Percentiles rank a stretch among this genome's conserved stretches.
Evolutionary conservation across 179 eudicot genomes (phyloP).

Genomic region (Beta lomatogona): DNA sequence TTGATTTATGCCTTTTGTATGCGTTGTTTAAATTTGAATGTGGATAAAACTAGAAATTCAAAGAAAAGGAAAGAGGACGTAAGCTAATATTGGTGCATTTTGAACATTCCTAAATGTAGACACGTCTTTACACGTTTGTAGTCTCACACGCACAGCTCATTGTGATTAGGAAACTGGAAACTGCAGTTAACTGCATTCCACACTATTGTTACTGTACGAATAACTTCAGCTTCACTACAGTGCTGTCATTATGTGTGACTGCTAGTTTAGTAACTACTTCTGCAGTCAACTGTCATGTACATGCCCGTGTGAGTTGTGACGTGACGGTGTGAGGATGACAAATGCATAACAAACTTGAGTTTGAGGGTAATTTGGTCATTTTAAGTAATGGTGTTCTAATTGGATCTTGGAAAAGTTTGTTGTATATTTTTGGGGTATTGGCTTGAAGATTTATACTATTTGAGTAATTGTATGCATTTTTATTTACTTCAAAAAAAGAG

Average conservation of each 20-base stretch:
- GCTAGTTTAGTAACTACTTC: background rate
- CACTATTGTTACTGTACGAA: no score
- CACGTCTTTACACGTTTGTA: background rate
- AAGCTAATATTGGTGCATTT: background rate
- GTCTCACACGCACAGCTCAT: constrained; percentile 9
- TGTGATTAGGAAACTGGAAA: constrained; percentile 3
- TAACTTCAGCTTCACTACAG: constrained; percentile 3
- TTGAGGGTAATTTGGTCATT: background rate
- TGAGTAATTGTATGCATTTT: no score
- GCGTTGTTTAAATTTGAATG: constrained; percentile 1
- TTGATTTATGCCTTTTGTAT: background rate
- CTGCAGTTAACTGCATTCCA: background rate
- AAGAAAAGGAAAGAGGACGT: background rate
- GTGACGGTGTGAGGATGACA: no score
- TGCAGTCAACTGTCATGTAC: background rate
- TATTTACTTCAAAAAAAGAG: no score
- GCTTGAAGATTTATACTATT: no score
- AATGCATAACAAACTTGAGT: background rate
- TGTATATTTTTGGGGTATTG: no score
- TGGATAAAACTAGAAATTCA: background rate
- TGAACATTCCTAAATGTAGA: background rate
- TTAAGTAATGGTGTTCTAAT: background rate
- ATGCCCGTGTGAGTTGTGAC: no score
- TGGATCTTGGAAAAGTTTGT: no score
- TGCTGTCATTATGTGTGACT: background rate